phyloP scores from a whole-genome alignment of 2,329 filamentous ascomycete genomes.

The Diplocarpon rosae region DNA sequence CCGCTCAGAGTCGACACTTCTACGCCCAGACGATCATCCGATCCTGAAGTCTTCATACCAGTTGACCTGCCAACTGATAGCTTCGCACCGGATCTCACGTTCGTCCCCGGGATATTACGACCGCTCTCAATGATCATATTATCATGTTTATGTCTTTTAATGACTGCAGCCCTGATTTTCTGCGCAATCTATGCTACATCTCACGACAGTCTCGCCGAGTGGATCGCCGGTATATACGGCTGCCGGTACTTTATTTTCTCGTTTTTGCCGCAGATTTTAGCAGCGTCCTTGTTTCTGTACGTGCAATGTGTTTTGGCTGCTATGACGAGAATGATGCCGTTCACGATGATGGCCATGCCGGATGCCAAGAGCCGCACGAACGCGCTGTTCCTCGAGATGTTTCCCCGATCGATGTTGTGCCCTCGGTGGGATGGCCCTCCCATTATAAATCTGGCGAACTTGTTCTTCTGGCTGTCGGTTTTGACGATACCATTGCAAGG shows the following conservation, averaged over 20 bases:
- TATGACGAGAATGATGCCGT: conserved; percentile 67
- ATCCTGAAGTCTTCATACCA: conserved; percentile 36
- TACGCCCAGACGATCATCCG: conserved; percentile 6
- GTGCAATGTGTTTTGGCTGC: conserved; percentile 63
- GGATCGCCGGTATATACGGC: conserved; percentile 55
- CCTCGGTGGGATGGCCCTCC: conserved; percentile 58
- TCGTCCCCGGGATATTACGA: conserved; percentile 61
- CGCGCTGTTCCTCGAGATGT: conserved; percentile 52
- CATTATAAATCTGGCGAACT: conserved; percentile 52
- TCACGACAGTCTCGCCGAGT: conserved; percentile 56
- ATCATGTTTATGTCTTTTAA: conserved; percentile 51
- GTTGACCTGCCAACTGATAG: conserved; percentile 34
- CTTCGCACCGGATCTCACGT: conserved; percentile 47
- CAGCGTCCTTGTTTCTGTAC: conserved; percentile 62
- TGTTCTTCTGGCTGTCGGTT: conserved; percentile 66
- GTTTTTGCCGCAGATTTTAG: conserved; percentile 71
- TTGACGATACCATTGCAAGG: conserved; percentile 76
- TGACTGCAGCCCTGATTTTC: conserved; percentile 63
- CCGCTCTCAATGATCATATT: conserved; percentile 50
- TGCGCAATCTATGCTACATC: conserved; percentile 56
- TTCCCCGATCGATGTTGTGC: conserved; percentile 54
- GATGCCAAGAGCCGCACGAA: conserved; percentile 47
- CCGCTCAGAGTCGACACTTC: conserved; percentile 5
- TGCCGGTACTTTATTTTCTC: conserved; percentile 76
- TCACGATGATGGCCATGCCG: conserved; percentile 62